These are phyloP conservation scores for Aspergillus leporis DNA, from an alignment of 495 filamentous ascomycete species.

Conservation along the genomic window DNA sequence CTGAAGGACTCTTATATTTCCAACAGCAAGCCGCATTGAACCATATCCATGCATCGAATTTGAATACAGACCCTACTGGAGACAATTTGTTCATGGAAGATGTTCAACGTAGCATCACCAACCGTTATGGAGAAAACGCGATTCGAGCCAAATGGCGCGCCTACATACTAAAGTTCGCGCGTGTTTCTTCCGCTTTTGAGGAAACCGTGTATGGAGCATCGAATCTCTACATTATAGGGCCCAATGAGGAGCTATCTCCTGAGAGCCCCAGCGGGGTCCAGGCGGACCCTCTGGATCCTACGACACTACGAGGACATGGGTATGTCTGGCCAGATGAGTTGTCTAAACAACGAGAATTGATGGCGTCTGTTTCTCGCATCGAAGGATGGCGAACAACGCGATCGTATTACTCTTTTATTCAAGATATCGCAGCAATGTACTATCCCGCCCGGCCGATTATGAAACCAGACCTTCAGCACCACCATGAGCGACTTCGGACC, in stretches of 20 bases:
- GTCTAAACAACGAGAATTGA: slow-evolving; percentile 78
- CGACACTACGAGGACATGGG: slow-evolving; percentile 75
- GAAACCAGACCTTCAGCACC: slow-evolving; percentile 81
- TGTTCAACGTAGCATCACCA: slow-evolving; percentile 76
- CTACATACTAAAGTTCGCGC: slow-evolving; percentile 87
- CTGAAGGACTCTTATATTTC: slow-evolving; percentile 81
- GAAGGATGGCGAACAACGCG: slow-evolving; percentile 95
- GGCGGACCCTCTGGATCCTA: slow-evolving; percentile 52
- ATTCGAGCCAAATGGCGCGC: slow-evolving; percentile 88
- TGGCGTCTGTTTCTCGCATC: slow-evolving; percentile 85
- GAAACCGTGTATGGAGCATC: slow-evolving; percentile 90
- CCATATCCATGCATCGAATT: slow-evolving; percentile 44
- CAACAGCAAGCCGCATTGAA: slow-evolving; percentile 72
- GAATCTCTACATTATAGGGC: slow-evolving; percentile 81
- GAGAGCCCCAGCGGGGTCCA: slow-evolving; percentile 49
- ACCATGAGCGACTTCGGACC: slow-evolving; percentile 84
- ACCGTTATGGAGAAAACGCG: slow-evolving; percentile 85
- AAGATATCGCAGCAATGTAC: slow-evolving; percentile 62
- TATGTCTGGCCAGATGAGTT: slow-evolving; percentile 90
- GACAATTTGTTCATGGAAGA: slow-evolving; percentile 88
- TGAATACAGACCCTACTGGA: slow-evolving; percentile 71
- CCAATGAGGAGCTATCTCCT: slow-evolving; percentile 48
- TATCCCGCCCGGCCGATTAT: slow-evolving; percentile 71
- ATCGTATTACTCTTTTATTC: slow-evolving; percentile 92
- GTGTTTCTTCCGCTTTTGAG: slow-evolving; percentile 91